A percentile compares a stretch with the other conserved stretches of the same genome.
These are phyloP conservation scores for Pleurotus cornucopiae DNA, from an alignment of 768 basidiomycete species.

Conservation along the genomic window DNA sequence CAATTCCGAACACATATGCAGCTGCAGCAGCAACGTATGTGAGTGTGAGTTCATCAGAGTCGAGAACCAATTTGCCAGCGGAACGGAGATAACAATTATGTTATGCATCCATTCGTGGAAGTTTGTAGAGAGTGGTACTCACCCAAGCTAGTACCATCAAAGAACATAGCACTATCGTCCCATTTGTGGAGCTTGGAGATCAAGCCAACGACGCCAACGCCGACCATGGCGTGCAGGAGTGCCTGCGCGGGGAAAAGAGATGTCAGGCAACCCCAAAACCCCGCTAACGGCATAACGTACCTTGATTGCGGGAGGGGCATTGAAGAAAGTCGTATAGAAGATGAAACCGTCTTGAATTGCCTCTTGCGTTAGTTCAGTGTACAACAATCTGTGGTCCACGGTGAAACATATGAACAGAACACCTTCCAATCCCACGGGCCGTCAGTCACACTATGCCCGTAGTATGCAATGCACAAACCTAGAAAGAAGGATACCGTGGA, in stretches of 20 bases:
- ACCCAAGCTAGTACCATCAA: conserved; percentile 90
- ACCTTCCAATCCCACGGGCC: conserved; percentile 35
- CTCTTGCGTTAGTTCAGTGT: conserved; percentile 59
- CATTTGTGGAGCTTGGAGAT: conserved; percentile 79
- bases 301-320: conserved; percentile 92
- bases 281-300: conserved; percentile 32
- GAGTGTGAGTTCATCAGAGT: too few species aligned
- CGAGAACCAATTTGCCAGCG: neutral
- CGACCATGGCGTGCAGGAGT: conserved; percentile 81
- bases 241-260: conserved; percentile 45
- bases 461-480: conserved; percentile 40
- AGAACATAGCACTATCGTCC: conserved; percentile 93
- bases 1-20: conserved; percentile 68
- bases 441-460: too few species aligned
- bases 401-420: conserved; percentile 82
- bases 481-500: conserved; percentile 88
- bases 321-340: conserved; percentile 91
- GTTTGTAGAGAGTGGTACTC: conserved; percentile 19
- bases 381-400: conserved; percentile 84
- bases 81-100: conserved; percentile 7
- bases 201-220: conserved; percentile 70
- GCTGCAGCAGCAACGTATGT: conserved; percentile 32
- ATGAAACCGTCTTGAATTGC: conserved; percentile 73
- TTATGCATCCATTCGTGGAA: neutral
- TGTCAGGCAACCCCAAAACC: neutral